Conservation (phyloP, 2,329 filamentous ascomycete species). For the Xylariaceae sp. region DNA sequence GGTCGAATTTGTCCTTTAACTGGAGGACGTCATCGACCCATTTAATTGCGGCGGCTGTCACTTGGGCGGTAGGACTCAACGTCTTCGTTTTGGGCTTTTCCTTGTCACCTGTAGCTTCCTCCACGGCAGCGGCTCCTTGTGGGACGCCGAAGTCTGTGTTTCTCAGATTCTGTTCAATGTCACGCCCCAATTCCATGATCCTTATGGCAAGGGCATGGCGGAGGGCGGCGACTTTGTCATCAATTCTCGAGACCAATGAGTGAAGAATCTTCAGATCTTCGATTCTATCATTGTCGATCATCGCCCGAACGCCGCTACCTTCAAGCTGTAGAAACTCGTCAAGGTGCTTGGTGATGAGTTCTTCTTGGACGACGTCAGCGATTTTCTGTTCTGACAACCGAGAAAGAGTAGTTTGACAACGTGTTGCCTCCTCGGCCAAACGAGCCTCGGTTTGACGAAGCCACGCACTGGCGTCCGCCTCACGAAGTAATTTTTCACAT, state of each 20-base stretch:
- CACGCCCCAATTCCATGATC: slow-evolving; percentile 71
- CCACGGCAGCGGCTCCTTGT: slow-evolving; percentile 29
- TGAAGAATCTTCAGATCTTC: slow-evolving; percentile 79
- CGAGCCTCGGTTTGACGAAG: slow-evolving; percentile 69
- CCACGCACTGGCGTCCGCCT: slow-evolving; percentile 77
- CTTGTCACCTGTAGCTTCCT: slow-evolving; percentile 42
- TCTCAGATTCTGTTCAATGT: slow-evolving; percentile 67
- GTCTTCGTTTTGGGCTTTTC: slow-evolving; percentile 46
- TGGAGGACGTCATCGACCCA: slow-evolving; percentile 90
- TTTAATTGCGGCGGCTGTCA: slow-evolving; percentile 80
- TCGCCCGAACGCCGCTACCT: slow-evolving; percentile 73
- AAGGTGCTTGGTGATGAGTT: slow-evolving; percentile 73
- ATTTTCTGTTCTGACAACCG: slow-evolving; percentile 67
- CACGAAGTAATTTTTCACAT: slow-evolving; percentile 65
- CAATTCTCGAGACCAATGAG: slow-evolving; percentile 69
- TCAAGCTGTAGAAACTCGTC: slow-evolving; percentile 79
- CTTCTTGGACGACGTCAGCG: slow-evolving; percentile 67
- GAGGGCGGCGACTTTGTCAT: slow-evolving; percentile 64
- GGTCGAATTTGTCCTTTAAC: slow-evolving; percentile 86
- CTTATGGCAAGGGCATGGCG: slow-evolving; percentile 66
- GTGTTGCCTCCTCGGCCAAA: slow-evolving; percentile 72
- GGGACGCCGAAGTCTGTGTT: slow-evolving; percentile 48
- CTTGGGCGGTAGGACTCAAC: slow-evolving; percentile 60
- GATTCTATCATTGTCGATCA: slow-evolving; percentile 84
- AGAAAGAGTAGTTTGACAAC: slow-evolving; percentile 78